Base-by-base conservation (phyloP, 176 grass and related monocot species). In the Pontederia crassipes region DNA sequence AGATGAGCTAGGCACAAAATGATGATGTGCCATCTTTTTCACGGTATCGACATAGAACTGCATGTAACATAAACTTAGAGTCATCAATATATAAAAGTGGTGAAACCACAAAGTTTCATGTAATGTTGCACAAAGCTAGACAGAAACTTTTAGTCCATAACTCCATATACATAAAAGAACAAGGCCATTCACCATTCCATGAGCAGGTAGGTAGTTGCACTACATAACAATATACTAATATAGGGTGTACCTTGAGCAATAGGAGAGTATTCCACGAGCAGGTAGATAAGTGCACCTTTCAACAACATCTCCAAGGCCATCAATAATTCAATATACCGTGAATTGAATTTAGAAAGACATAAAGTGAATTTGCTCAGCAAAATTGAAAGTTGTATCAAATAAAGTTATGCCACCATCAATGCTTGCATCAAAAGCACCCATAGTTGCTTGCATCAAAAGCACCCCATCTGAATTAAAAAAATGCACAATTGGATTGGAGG, bases 31-130 rank as follows among this genome's bases (percentile, higher is more conserved):
- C 89, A 95, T 95, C 80, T 86, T 95, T 76, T 86, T 95, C 29
- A 95, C 89, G 6, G 85, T 89, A 74, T 95, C 89, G n/a, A 75
- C 70, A 28, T 95, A 95, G 62, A 89, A 89, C 85, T 95, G 85
- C 59, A 78, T 18, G 28, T 77, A 17, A 49, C 16, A 51, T 75
- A 48, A 51, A 26, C 46, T 12, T 15, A 77, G 66, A 62, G 55
- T 54, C 55, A 69, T 72, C 58, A 58, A 77, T 35, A 53, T 69
- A 69, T 2, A 35, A 35, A 35, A 35, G 4, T 2, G 4, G 4
- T 35, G 4, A 4, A 4, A 4, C 29, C 29, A 35, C 29, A 35
- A 35, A 35, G 29, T 35, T 2, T 35, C 29, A 35, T 35, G 29
- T 35, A 35, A 35, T 35, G 4, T 35, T 35, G 29, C 29, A 35